Evolutionary conservation across 2,329 filamentous ascomycete species (phyloP).

Genomic region (Alternaria sp.): DNA sequence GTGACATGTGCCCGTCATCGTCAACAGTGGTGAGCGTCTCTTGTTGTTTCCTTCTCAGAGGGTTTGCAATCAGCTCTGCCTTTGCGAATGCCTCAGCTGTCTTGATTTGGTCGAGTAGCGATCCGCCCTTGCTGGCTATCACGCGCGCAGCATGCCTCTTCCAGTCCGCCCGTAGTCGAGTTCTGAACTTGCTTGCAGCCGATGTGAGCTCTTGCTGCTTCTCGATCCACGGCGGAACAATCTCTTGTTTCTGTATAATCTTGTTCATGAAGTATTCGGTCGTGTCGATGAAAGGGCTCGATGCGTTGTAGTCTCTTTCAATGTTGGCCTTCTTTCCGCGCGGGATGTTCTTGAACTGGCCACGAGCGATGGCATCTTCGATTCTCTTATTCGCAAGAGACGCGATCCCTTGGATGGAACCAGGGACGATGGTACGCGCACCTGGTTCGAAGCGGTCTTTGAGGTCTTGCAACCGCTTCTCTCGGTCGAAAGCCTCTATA

Average conservation of each 20-base stretch:
- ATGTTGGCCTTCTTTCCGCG: constrained; percentile 73
- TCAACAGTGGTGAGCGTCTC: constrained; percentile 55
- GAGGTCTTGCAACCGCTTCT: constrained; percentile 73
- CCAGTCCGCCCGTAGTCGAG: constrained; percentile 81
- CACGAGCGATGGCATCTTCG: constrained; percentile 89
- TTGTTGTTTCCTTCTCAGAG: constrained; percentile 52
- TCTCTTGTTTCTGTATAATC: constrained; percentile 95
- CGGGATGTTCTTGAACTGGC: constrained; percentile 83
- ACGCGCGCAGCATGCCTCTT: constrained; percentile 78
- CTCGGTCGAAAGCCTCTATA: constrained; percentile 74
- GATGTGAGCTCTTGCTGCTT: constrained; percentile 90
- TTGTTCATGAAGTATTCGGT: constrained; percentile 99
- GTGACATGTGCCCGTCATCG: constrained; percentile 54
- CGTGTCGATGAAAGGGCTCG: constrained; percentile 90
- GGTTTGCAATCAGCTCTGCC: constrained; percentile 73
- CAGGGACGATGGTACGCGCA: constrained; percentile 76
- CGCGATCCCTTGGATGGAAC: constrained; percentile 76
- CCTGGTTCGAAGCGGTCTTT: constrained; percentile 80
- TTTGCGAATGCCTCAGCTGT: constrained; percentile 75
- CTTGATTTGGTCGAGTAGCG: constrained; percentile 73
- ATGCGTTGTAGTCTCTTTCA: constrained; percentile 81
- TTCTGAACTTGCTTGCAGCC: constrained; percentile 72
- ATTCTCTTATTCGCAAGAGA: constrained; percentile 90
- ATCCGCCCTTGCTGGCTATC: constrained; percentile 79
- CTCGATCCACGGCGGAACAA: constrained; percentile 97